Evolutionary conservation across 2,329 filamentous ascomycete genomes (phyloP), one percentile per base, ranked within the genome.

Genomic region (Gaeumannomyces sp.): DNA sequence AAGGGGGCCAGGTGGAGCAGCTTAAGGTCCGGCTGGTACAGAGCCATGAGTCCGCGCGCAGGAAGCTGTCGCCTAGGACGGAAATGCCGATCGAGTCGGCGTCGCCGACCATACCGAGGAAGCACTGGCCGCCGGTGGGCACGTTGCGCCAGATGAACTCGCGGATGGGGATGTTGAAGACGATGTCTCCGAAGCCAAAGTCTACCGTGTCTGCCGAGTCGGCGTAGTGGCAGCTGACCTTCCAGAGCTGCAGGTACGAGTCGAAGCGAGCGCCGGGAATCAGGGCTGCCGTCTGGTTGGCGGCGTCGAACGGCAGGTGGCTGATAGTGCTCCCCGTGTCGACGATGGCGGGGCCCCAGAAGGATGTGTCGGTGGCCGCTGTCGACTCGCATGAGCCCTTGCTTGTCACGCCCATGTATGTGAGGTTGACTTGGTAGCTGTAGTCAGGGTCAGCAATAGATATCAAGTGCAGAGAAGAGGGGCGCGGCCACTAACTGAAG

Each of bases 31-130:
- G 62, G 64, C 5, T 64, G 57, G 38, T 60, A 65, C 11, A 61
- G 45, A 25, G 64, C 62, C 16, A 64, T 61, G 22, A 65, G 38
- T 14, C 58, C 61, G 8, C 61, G 8, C 69, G 69, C 31, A 70
- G 50, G 56, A 70, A 69, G 1, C 67, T 68, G 31, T 70, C 69
- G 4, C 69, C 69, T 10, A 70, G 66, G 13, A 70, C 66, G 31
- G 63, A 68, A n/a, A 70, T 66, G 4, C 61, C 38, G 4, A 56
- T 61, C 11, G 53, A 64, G 7, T 64, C 33, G 22, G 68, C 65
- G 3, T 67, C 61, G n/a, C 64, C 67, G 4, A 60, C 38, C 8
- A 65, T 57, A 3, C 68, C 69, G 35, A 70, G 16, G 29, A 68
- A 63, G 59, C 69, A 70, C 27, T 66, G 31, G 1, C 61, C 64